Conservation (phyloP, 2,329 filamentous ascomycete species). For the Aaosphaeria pasadenensis region DNA sequence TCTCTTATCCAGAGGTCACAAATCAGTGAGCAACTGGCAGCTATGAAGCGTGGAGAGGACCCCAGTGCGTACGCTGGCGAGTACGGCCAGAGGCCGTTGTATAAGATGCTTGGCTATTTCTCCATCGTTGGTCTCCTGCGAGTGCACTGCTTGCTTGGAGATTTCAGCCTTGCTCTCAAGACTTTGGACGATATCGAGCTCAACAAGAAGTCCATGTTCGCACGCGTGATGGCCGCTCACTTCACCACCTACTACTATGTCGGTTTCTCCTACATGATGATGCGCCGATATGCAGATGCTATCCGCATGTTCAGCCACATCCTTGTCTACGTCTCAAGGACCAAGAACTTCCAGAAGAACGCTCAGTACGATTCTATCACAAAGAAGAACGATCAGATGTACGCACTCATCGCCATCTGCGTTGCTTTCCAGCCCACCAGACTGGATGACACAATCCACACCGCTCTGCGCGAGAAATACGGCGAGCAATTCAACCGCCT, state of each 20-base stretch:
- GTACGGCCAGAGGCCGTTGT: slow-evolving; percentile 90
- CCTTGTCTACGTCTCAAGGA: slow-evolving; percentile 95
- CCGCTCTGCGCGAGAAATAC: slow-evolving; percentile 96
- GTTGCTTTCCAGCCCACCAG: slow-evolving; percentile 96
- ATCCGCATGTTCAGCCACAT: slow-evolving; percentile 99
- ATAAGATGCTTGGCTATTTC: slow-evolving; percentile 99
- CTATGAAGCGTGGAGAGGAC: slow-evolving; percentile 93
- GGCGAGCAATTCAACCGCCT: slow-evolving; percentile 96
- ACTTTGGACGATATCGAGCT: slow-evolving; percentile 99
- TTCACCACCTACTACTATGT: slow-evolving; percentile 99
- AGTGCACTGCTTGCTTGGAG: slow-evolving; percentile 92
- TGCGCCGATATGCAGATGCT: slow-evolving; percentile 97
- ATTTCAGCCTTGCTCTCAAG: slow-evolving; percentile 97
- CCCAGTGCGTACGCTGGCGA: slow-evolving; percentile 84
- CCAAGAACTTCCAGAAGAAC: slow-evolving; percentile 99
- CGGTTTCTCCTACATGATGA: slow-evolving; percentile 99
- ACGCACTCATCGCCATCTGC: slow-evolving; percentile 97
- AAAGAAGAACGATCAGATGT: slow-evolving; percentile 99
- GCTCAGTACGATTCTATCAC: slow-evolving; percentile 97
- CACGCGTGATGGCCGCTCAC: slow-evolving; percentile 97
- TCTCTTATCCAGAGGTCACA: slow-evolving; percentile 97
- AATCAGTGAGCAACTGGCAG: slow-evolving; percentile 94
- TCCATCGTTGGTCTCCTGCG: slow-evolving; percentile 96
- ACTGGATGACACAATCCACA: slow-evolving; percentile 98
- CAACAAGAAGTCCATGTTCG: slow-evolving; percentile 99